Evolutionary conservation across 345 rosid genomes (phyloP), one percentile per base, ranked within the genome.

Genomic region (Zanthoxylum bungeanum): DNA sequence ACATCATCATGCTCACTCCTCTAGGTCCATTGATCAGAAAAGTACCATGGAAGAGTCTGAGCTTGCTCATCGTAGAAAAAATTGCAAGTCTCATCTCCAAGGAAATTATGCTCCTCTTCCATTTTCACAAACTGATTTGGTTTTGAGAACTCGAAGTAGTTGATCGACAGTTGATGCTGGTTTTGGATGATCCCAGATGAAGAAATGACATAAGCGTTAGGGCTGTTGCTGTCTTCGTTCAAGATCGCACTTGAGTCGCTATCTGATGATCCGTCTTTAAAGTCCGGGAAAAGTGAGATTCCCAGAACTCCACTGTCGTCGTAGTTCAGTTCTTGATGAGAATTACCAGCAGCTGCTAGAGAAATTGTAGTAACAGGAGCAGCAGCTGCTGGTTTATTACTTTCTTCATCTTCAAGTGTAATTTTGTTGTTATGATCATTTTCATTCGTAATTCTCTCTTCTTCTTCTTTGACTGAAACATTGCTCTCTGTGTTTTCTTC

Each of bases 211-310:
- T n/a, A n/a, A 3, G 49, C 85, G 78, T 79, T 88, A 1, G 93
- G n/a, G n/a, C n/a, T n/a, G n/a, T n/a, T n/a, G n/a, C n/a, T n/a
- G n/a, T n/a, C 97, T 58, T 89, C n/a, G n/a, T n/a, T 94, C 28
- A 94, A 64, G 72, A 94, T 80, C 0, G 98, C 98, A 64, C 98
- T 89, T 4, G 97, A 89, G 61, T 91, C 98, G 44, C 98, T 92
- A 39, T 92, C 98, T 1, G 98, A 90, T 1, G 95, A 90, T 64
- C 95, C 98, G 24, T 87, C 96, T 74, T 83, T 83, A 70, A 78
- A 63, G 69, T 85, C 89, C 0, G 88, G 82, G 75, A 85, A 88
- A 19, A 88, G 71, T 14, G 75, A 63, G 52, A 73, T 71, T 2
- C 68, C 68, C 17, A 37, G 11, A 12, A 25, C 61, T 39, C 60